Base-by-base conservation (phyloP, 2,329 filamentous ascomycete species). In the Paecilomyces niveus region DNA sequence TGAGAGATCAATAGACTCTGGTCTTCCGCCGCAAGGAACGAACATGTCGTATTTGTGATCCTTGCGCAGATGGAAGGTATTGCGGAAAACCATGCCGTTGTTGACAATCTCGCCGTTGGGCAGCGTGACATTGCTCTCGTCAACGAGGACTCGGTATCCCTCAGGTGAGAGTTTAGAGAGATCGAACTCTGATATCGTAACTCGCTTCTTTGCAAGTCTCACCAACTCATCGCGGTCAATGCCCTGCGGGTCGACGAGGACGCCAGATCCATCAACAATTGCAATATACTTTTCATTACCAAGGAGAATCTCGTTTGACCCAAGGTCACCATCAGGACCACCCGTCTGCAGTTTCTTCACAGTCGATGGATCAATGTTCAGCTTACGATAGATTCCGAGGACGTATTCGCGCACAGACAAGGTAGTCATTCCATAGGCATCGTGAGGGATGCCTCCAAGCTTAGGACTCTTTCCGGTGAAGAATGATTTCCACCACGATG, bases 401-500 rank as follows among this genome's bases (percentile, higher is more conserved):
- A 99, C 90, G 68, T 95, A 99, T 76, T 99, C 91, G 53, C 94
- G 91, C 54, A 99, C 93, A 5, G 92, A 97, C 58, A 97, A 78
- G 0, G 94, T 97, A 0, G 94, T 99, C 94, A 99, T 99, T 68
- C 94, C 94, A 71, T 99, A 99, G 49, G 82, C 78, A 73, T 99
- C 94, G 76, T 99, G 94, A 39, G 94, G 94, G 66, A 99, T 99
- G 71, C 94, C 94, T 63, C 94, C 94, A 13, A 99, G 84, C 76
- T 89, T 94, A 56, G 92, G 94, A 66, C 91, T 96, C 83, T 99
- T 99, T 70, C 94, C 94, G 1, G 94, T 99, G 83, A 99, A 99
- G 85, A 99, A 99, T 0, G 94, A 99, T 82, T 99, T 99, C 94
- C 94, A 99, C 91, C 93, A 99, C 29, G 92, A 91, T 3, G 94